Conservation (phyloP, 2,329 filamentous ascomycete genomes). For the Phoma sp. region DNA sequence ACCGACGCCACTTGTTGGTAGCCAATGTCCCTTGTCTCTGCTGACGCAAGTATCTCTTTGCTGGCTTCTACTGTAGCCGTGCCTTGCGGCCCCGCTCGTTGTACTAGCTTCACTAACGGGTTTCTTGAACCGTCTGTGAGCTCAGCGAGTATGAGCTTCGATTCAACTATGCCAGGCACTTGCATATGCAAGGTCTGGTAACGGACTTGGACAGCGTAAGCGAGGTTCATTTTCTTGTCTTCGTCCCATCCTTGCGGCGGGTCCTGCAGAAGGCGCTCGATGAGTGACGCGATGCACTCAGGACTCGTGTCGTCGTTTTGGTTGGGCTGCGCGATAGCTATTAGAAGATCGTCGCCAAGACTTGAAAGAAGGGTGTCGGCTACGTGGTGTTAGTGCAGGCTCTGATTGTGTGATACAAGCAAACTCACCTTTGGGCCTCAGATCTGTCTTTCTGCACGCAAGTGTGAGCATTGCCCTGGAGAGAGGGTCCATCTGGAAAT, state of each 20-base stretch:
- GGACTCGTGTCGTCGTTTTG: constrained; percentile 72
- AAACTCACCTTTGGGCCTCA: constrained; percentile 83
- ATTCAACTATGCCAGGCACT: constrained; percentile 74
- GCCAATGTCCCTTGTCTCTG: constrained; percentile 69
- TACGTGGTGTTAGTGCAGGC: constrained; percentile 51
- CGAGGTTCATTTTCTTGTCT: constrained; percentile 72
- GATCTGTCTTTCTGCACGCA: constrained; percentile 83
- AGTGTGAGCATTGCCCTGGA: constrained; percentile 87
- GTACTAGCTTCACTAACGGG: constrained; percentile 70
- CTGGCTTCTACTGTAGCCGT: constrained; percentile 78
- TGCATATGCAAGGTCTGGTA: constrained; percentile 70
- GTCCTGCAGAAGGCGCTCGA: constrained; percentile 87
- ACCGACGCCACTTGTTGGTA: constrained; percentile 85
- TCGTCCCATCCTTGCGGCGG: constrained; percentile 87
- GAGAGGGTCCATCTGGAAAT: constrained; percentile 90
- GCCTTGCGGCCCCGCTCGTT: constrained; percentile 75
- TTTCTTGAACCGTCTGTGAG: constrained; percentile 68
- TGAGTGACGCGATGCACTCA: constrained; percentile 76
- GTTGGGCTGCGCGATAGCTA: constrained; percentile 71
- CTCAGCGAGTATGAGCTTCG: constrained; percentile 73
- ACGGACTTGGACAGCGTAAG: constrained; percentile 66
- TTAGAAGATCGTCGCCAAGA: constrained; percentile 78
- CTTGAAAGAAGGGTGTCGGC: constrained; percentile 89
- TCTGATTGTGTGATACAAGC: background rate
- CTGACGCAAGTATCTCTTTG: constrained; percentile 64